Base-by-base conservation (phyloP, 108 stramenopile genomes). In the Nitzschia sp. region DNA sequence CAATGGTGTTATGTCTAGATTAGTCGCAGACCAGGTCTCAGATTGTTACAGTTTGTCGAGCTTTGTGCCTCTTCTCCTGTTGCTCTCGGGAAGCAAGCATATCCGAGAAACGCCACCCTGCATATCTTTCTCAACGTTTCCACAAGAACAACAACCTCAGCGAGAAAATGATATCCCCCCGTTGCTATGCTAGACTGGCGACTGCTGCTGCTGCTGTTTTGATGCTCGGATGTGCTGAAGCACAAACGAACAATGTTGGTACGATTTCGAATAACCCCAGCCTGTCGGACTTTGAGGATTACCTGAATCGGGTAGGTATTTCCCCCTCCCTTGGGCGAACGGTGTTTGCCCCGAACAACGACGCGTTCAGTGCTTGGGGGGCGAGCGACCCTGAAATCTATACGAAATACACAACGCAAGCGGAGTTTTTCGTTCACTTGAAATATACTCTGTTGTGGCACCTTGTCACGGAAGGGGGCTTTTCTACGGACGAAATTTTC, bases 341-440 rank as follows among this genome's bases (percentile, higher is more conserved):
- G 1, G 26, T 83, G 29, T 76, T 83, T 53, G 82, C 75, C 8
- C 82, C 78, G 18, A 76, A 66, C 1, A 79, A 55, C 32, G 82
- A 70, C 5, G 82, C 82, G 5, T 83, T 79, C 28, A 74, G 76
- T 2, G 59, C 42, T 26, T 71, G 60, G 36, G 54, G 57, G 13
- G 63, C 49, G 28, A 25, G 60, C 34, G 65, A 78, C 46, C 38
- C 38, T 3, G 51, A 30, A 1, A 29, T 66, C n/a, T 75, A 32
- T 34, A 55, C 62, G 26, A 67, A 67, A 32, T 75, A 66, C 31
- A 45, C 30, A 9, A n/a, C 48, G 13, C 66, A 68, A 63, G 28
- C 67, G 19, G 66, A 68, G 23, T 77, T 59, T 46, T 63, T 77
- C 25, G 55, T 70, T n/a, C 76, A 77, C 30, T 59, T 70, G 46